These are phyloP conservation scores for Platanthera guangdongensis DNA, from an alignment of 106 monocot species.

Conservation along the genomic window DNA sequence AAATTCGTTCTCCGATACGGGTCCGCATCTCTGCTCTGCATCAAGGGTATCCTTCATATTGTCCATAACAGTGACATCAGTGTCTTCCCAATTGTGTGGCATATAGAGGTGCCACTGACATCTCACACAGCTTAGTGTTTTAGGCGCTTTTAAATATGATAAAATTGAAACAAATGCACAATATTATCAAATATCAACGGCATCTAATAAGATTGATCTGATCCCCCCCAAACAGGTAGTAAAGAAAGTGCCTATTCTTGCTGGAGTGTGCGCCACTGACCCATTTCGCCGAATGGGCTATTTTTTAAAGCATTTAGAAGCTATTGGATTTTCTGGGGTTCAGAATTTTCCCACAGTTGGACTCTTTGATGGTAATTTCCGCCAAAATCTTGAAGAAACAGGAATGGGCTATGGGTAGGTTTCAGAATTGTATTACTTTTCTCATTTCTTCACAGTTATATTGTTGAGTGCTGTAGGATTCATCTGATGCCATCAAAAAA, in stretches of 20 bases:
- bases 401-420: conserved; percentile 91
- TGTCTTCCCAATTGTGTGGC: too few species aligned
- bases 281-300: conserved; percentile 84
- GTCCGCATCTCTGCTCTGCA: too few species aligned
- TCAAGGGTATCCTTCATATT: too few species aligned
- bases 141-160: too few species aligned
- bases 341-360: conserved; percentile 98
- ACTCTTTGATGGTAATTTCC: conserved; percentile 92
- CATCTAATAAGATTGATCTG: background rate
- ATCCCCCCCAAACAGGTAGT: conserved; percentile 39
- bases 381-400: conserved; percentile 91
- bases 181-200: too few species aligned
- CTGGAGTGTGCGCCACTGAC: conserved; percentile 95
- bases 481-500: too few species aligned
- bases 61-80: too few species aligned
- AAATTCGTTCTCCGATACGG: too few species aligned
- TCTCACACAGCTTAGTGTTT: too few species aligned
- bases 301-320: conserved; percentile 72
- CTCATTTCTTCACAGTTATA: background rate
- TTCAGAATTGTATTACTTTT: conserved; percentile 5
- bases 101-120: too few species aligned
- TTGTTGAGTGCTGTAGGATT: background rate
- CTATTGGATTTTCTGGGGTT: conserved; percentile 74
- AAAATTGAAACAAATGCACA: too few species aligned
- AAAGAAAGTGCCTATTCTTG: conserved; percentile 82